Evolutionary conservation across 441 rosid genomes (phyloP).

Genomic region (Croton laevigatus): DNA sequence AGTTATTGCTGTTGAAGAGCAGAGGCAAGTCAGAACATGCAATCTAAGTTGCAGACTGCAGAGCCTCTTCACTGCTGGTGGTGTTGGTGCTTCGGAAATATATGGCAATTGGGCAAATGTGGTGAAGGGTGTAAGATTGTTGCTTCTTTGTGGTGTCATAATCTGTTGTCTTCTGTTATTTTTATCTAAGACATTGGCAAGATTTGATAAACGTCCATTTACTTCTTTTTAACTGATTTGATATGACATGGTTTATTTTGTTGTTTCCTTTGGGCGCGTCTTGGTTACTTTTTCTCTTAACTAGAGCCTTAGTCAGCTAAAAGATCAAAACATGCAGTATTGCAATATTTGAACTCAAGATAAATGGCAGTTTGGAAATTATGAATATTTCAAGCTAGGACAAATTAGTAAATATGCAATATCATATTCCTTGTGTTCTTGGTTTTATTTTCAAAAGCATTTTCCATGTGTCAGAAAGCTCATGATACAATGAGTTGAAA

Average conservation of each 20-base stretch:
- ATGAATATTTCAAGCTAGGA: not conserved
- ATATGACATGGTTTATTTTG: not conserved
- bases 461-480: not conserved
- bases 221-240: not conserved
- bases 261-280: not conserved
- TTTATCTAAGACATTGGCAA: constrained; percentile 4
- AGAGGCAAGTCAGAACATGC: constrained; percentile 30
- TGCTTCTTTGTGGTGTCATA: constrained; percentile 34
- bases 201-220: not conserved
- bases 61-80: constrained; percentile 43
- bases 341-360: not conserved
- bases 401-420: not conserved
- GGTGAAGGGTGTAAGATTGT: constrained; percentile 55
- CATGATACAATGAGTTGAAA: not conserved
- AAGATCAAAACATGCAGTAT: not conserved
- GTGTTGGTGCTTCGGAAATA: constrained; percentile 35
- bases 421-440: not conserved
- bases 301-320: not conserved
- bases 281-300: not conserved
- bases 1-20: constrained; percentile 28
- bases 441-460: not conserved
- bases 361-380: not conserved
- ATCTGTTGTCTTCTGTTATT: constrained; percentile 15
- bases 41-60: constrained; percentile 35
- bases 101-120: constrained; percentile 35